These are phyloP conservation scores for Strobilomyces echinocephalus DNA, from an alignment of 768 basidiomycete species.

Conservation along the genomic window DNA sequence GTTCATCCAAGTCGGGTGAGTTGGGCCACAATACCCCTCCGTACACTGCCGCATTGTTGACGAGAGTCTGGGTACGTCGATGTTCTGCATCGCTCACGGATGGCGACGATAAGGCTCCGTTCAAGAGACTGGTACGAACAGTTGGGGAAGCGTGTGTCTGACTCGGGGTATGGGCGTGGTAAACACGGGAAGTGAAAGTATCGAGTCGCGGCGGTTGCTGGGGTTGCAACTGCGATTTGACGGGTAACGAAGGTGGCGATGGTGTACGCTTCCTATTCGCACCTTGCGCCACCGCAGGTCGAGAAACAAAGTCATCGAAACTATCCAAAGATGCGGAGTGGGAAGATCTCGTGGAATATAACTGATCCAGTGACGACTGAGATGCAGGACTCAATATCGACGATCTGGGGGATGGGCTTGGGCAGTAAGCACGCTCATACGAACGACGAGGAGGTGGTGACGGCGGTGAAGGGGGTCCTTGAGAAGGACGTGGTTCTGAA, in stretches of 20 bases:
- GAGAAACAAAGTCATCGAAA: slow-evolving; percentile 46
- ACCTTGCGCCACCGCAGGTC: slow-evolving; percentile 11
- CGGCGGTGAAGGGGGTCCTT: slow-evolving; percentile 21
- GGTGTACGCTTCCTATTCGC: slow-evolving; percentile 34
- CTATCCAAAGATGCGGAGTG: slow-evolving; percentile 36
- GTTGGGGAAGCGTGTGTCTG: slow-evolving; percentile 13
- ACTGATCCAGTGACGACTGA: slow-evolving; percentile 19
- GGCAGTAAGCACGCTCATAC: slow-evolving; percentile 20
- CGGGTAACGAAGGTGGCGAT: slow-evolving; percentile 43
- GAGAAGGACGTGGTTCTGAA: slow-evolving; percentile 8
- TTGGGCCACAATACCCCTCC: slow-evolving; percentile 39
- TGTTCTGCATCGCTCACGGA: slow-evolving; percentile 43
- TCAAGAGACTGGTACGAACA: slow-evolving; percentile 13
- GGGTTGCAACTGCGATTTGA: slow-evolving; percentile 25
- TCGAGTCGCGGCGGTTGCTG: slow-evolving; percentile 9
- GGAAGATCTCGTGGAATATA: slow-evolving; percentile 20
- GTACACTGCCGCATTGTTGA: slow-evolving; percentile 52
- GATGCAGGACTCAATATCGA: slow-evolving; percentile 21
- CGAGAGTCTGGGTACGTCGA: slow-evolving; percentile 51
- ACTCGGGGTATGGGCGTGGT: slow-evolving; percentile 19
- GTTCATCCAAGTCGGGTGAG: slow-evolving; percentile 11
- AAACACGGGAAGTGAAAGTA: slow-evolving; percentile 8
- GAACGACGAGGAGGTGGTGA: slow-evolving; percentile 28
- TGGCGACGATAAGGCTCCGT: slow-evolving; percentile 3
- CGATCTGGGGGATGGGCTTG: slow-evolving; percentile 24